phyloP scores from a whole-genome alignment of 2,329 filamentous ascomycete genomes.

The Fusarium praegraminearum region DNA sequence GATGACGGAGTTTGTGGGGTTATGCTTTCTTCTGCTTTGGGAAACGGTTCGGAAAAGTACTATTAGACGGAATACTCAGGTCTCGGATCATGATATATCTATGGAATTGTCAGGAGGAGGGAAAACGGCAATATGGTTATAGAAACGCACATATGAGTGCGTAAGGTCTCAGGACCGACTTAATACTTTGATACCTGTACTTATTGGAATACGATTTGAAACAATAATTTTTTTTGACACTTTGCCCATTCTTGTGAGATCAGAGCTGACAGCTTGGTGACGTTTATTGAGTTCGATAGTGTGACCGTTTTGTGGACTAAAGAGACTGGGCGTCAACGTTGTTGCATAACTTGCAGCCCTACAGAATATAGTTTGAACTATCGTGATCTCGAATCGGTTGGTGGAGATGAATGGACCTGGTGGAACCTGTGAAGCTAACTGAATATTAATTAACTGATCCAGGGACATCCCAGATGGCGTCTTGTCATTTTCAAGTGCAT shows the following conservation, averaged over 20 bases:
- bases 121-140: slow-evolving; percentile 40
- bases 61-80: slow-evolving; percentile 42
- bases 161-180: slow-evolving; percentile 38
- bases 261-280: not conserved
- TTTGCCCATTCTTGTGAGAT: not conserved
- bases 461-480: slow-evolving; percentile 11
- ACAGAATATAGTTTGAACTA: slow-evolving; percentile 35
- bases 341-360: slow-evolving; percentile 41
- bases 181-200: slow-evolving; percentile 37
- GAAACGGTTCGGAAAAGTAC: slow-evolving; percentile 46
- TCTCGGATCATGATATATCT: slow-evolving; percentile 34
- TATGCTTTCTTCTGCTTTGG: slow-evolving; percentile 42
- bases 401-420: slow-evolving; percentile 42
- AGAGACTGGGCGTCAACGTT: slow-evolving; percentile 11
- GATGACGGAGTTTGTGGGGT: slow-evolving; percentile 41
- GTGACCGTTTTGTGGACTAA: slow-evolving; percentile 21
- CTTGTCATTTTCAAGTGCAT: not conserved
- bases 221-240: slow-evolving; percentile 7
- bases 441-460: slow-evolving; percentile 13
- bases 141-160: slow-evolving; percentile 45
- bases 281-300: slow-evolving; percentile 7
- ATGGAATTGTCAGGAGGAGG: slow-evolving; percentile 43
- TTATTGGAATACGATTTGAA: slow-evolving; percentile 19
- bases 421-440: slow-evolving; percentile 41
- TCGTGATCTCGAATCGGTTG: slow-evolving; percentile 41